A percentile compares a stretch with the other conserved stretches of the same genome.
Conservation (phyloP, 192 early-diverging fungal species). For the Umbelopsis sp. region DNA sequence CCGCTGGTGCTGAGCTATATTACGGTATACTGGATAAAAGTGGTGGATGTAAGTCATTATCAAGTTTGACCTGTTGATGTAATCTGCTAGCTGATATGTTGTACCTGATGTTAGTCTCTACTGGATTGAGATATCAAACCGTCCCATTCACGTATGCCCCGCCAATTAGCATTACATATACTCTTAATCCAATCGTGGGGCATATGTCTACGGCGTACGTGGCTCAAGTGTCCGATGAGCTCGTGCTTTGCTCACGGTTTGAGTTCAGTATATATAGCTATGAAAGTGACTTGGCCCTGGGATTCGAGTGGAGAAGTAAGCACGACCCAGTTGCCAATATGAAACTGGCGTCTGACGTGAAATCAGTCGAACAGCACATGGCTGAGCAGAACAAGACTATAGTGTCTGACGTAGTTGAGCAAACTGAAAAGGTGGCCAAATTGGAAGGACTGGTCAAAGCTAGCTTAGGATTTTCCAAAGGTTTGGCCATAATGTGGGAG, state of each 20-base stretch:
- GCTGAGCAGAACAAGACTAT: conserved; percentile 20
- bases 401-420: conserved; percentile 22
- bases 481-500: conserved; percentile 73
- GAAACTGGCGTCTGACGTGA: not conserved
- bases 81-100: conserved; percentile 9
- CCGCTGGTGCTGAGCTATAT: conserved; percentile 73
- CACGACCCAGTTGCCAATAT: not conserved
- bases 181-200: conserved; percentile 92
- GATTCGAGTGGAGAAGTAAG: conserved; percentile 74
- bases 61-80: conserved; percentile 7
- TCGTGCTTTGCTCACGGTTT: conserved; percentile 81
- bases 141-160: conserved; percentile 46
- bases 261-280: conserved; percentile 92
- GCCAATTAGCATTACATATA: conserved; percentile 69
- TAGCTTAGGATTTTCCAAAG: conserved; percentile 42
- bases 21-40: conserved; percentile 80
- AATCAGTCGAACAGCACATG: conserved; percentile 9
- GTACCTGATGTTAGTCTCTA: conserved; percentile 50
- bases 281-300: conserved; percentile 85
- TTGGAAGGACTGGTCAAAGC: conserved; percentile 41
- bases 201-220: conserved; percentile 86
- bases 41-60: conserved; percentile 73
- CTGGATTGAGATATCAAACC: conserved; percentile 72
- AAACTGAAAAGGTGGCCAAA: conserved; percentile 26
- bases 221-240: conserved; percentile 68